These are phyloP conservation scores for Jaltomata sinuosa DNA, from an alignment of 257 asterid genomes.

Conservation along the genomic window DNA sequence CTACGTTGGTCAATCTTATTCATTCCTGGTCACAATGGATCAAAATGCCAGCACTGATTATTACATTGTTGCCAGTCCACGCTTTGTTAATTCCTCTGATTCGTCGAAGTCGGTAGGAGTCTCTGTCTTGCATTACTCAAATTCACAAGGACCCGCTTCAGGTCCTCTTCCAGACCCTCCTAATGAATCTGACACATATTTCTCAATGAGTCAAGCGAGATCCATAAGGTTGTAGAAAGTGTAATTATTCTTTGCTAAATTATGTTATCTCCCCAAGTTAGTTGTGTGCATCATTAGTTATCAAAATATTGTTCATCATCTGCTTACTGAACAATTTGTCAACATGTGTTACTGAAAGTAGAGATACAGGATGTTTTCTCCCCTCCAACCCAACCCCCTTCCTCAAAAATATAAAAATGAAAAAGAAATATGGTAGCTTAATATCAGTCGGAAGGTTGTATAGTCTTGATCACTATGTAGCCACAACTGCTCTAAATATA, in stretches of 20 bases:
- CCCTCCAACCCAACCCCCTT: background rate
- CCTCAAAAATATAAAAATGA: background rate
- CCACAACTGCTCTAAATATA: background rate
- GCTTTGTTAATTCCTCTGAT: constrained; percentile 51
- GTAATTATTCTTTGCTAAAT: constrained; percentile 7
- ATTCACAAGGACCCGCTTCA: constrained; percentile 72
- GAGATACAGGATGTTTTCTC: background rate
- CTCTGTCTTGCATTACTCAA: constrained; percentile 74
- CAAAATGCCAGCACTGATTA: constrained; percentile 71
- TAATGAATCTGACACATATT: constrained; percentile 64
- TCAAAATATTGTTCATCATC: background rate
- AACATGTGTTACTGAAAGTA: background rate
- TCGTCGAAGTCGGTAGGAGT: constrained; percentile 62
- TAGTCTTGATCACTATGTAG: background rate
- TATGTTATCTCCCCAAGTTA: constrained; percentile 14
- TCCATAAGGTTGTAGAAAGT: constrained; percentile 67
- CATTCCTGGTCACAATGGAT: constrained; percentile 88
- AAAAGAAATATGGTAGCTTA: background rate
- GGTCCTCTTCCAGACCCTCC: constrained; percentile 99
- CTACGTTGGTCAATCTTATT: constrained; percentile 93
- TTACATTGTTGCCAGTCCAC: constrained; percentile 88
- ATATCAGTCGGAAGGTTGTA: constrained; percentile 2
- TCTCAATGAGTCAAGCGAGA: constrained; percentile 95
- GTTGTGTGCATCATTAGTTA: background rate
- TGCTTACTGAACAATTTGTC: background rate